Evolutionary conservation across 116 monocot genomes (phyloP).

Genomic region (Papilionanthe hybrid): DNA sequence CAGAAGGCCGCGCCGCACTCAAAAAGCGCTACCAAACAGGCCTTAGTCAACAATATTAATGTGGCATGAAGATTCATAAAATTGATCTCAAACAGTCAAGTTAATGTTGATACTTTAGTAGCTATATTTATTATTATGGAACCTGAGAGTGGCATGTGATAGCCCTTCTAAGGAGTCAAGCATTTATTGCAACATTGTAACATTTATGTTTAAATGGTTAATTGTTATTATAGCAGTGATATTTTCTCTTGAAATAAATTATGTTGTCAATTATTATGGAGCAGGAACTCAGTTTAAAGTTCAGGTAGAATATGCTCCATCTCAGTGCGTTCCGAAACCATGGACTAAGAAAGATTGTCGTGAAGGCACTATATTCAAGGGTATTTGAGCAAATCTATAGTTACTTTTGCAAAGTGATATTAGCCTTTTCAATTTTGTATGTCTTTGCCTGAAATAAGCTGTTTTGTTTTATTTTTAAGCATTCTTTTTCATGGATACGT

Average conservation of each 20-base stretch:
- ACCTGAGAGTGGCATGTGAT: too few species aligned
- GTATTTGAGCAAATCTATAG: slow-evolving; percentile 7
- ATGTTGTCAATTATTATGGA: too few species aligned
- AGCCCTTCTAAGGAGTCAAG: too few species aligned
- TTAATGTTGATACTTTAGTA: too few species aligned
- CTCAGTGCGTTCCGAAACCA: slow-evolving; percentile 35
- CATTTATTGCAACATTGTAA: too few species aligned
- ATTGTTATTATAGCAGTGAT: not conserved
- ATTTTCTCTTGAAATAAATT: not conserved
- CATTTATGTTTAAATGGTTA: too few species aligned
- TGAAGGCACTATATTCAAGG: slow-evolving; percentile 47
- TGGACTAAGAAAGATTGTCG: slow-evolving; percentile 45
- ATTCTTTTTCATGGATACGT: slow-evolving; percentile 16
- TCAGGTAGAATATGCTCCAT: slow-evolving; percentile 54
- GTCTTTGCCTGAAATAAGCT: not conserved
- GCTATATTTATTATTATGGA: too few species aligned
- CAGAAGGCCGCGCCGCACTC: too few species aligned
- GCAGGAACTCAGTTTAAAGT: slow-evolving; percentile 47
- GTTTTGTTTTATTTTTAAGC: slow-evolving; percentile 7
- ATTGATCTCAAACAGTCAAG: too few species aligned
- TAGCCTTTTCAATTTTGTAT: not conserved
- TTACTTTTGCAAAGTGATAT: not conserved
- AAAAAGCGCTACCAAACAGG: too few species aligned
- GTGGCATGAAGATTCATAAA: too few species aligned
- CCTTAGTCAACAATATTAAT: too few species aligned